phyloP scores from a whole-genome alignment of 768 basidiomycete species.

The Fomitopsis pulvina region DNA sequence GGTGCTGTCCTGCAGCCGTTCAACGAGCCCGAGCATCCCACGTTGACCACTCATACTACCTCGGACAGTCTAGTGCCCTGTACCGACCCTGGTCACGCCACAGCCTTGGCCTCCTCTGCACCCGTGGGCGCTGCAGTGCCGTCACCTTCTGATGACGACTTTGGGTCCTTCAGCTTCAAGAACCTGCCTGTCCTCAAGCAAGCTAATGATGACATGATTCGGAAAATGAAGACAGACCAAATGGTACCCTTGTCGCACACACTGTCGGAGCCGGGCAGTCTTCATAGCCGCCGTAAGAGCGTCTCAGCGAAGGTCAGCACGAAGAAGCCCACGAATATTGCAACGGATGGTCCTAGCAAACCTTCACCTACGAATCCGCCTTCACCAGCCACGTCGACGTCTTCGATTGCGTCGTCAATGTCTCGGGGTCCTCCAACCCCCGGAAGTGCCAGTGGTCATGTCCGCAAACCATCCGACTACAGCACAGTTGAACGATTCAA shows the following conservation, averaged over 20 bases:
- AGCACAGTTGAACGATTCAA: constrained; percentile 88
- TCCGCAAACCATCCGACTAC: constrained; percentile 85
- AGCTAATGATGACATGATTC: constrained; percentile 96
- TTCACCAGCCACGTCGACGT: constrained; percentile 87
- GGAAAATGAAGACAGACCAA: constrained; percentile 90
- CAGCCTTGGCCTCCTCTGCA: constrained; percentile 29
- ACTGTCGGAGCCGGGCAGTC: constrained; percentile 52
- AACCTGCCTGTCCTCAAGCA: constrained; percentile 94
- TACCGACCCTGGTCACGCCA: constrained; percentile 15
- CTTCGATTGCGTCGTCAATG: constrained; percentile 85
- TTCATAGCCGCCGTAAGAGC: constrained; percentile 68
- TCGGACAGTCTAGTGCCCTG: constrained; percentile 36
- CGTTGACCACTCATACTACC: constrained; percentile 42
- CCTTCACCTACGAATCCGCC: constrained; percentile 68
- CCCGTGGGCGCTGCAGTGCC: constrained; percentile 33
- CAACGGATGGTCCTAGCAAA: constrained; percentile 34
- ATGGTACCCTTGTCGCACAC: constrained; percentile 72
- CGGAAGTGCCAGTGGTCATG: constrained; percentile 53
- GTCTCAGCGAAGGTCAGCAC: constrained; percentile 71
- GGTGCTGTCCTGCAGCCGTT: constrained; percentile 89
- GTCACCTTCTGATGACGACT: constrained; percentile 76
- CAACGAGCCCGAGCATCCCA: constrained; percentile 75
- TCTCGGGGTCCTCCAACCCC: constrained; percentile 76
- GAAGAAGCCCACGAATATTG: constrained; percentile 76
- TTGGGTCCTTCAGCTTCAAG: constrained; percentile 98